phyloP scores from a whole-genome alignment of 148 eudicot genomes.

The Vaccinium darrowii region DNA sequence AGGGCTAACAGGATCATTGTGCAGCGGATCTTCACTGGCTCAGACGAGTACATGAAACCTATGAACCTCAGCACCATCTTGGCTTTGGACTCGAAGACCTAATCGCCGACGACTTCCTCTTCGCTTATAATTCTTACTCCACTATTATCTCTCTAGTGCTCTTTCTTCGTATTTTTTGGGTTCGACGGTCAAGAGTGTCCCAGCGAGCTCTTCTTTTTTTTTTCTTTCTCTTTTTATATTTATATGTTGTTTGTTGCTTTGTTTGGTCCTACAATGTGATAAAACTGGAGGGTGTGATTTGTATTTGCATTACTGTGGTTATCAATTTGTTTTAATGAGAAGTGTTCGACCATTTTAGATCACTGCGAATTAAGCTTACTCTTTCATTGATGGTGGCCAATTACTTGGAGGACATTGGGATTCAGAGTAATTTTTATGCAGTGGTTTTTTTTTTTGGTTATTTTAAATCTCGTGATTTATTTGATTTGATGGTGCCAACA shows the following conservation, averaged over 20 bases:
- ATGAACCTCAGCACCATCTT: slow-evolving; percentile 44
- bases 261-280: not conserved
- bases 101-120: not conserved
- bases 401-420: no score
- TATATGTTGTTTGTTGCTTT: not conserved
- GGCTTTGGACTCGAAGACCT: slow-evolving; percentile 31
- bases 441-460: no score
- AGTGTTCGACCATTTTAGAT: not conserved
- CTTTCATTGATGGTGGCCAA: no score
- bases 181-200: no score
- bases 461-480: no score
- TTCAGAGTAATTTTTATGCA: no score
- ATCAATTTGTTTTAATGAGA: not conserved
- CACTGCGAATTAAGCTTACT: no score
- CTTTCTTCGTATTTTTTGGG: not conserved
- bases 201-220: no score
- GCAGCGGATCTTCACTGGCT: slow-evolving; percentile 25
- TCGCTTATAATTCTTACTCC: not conserved
- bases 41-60: slow-evolving; percentile 30
- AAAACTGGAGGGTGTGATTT: not conserved
- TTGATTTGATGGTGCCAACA: no score
- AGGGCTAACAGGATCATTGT: slow-evolving; percentile 35
- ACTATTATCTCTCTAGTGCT: not conserved
- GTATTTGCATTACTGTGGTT: not conserved
- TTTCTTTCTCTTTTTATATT: no score